These are phyloP conservation scores for Neurospora sp. DNA, from an alignment of 2,329 filamentous ascomycete species.

Conservation along the genomic window DNA sequence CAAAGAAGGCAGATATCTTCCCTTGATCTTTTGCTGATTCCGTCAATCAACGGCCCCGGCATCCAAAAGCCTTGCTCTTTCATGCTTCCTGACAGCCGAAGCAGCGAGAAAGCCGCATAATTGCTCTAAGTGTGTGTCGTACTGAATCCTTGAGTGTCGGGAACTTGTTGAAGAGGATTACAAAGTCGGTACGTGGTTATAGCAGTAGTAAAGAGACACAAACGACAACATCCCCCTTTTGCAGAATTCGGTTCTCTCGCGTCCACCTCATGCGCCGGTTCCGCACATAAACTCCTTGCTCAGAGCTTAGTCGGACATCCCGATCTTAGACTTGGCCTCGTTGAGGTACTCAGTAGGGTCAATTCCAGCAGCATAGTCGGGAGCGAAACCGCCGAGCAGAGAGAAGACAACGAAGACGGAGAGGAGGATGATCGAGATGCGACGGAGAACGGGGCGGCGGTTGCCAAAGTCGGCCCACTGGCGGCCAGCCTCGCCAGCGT, in stretches of 20 bases:
- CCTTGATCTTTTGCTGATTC: neutral
- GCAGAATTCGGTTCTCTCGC: neutral
- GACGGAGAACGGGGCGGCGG: slow-evolving; percentile 65
- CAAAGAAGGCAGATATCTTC: neutral
- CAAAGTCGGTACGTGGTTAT: neutral
- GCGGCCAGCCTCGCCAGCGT: slow-evolving; percentile 60
- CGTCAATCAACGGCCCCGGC: neutral
- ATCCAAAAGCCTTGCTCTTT: neutral
- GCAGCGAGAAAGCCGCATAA: neutral
- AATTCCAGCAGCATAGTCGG: slow-evolving; percentile 46
- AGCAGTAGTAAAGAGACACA: neutral
- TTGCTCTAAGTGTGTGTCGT: neutral
- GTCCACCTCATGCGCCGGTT: neutral
- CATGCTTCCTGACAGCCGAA: neutral
- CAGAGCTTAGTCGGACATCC: slow-evolving; percentile 22
- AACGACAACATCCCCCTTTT: neutral
- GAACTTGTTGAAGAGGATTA: neutral
- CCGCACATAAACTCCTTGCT: neutral
- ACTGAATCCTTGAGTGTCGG: neutral
- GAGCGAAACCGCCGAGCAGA: slow-evolving; percentile 58
- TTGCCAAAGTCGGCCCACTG: slow-evolving; percentile 81
- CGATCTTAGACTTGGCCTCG: slow-evolving; percentile 40
- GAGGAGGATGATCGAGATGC: slow-evolving; percentile 54
- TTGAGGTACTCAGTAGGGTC: slow-evolving; percentile 39
- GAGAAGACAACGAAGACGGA: slow-evolving; percentile 52